Percentiles rank a stretch among this genome's conserved stretches.
Evolutionary conservation across 2,329 filamentous ascomycete genomes (phyloP).

Genomic region (Chalaropsis thielavioides): DNA sequence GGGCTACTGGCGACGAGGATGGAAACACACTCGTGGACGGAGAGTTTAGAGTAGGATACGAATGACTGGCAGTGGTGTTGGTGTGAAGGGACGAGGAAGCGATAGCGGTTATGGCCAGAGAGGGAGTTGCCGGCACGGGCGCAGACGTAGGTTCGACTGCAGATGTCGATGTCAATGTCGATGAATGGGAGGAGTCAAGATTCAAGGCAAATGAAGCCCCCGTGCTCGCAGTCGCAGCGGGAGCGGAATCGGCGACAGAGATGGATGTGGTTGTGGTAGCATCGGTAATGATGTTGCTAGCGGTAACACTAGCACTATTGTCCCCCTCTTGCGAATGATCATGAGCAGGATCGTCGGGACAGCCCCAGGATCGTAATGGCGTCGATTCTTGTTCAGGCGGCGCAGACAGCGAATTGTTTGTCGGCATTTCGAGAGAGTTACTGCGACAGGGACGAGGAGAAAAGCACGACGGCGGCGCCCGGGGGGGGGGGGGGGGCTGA

Average conservation of each 20-base stretch:
- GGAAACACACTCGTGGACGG: neutral
- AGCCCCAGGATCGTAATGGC: neutral
- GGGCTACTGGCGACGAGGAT: neutral
- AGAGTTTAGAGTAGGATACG: too few species aligned
- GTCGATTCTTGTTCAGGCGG: neutral
- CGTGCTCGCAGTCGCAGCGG: neutral
- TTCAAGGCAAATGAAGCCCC: neutral
- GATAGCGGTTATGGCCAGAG: neutral
- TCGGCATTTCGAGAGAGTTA: conserved; percentile 2
- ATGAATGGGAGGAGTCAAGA: neutral
- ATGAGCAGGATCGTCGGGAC: conserved; percentile 9
- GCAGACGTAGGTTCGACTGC: neutral
- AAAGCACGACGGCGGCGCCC: too few species aligned
- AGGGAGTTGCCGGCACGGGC: neutral
- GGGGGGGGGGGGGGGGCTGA: neutral
- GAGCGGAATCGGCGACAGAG: neutral
- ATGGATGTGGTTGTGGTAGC: neutral
- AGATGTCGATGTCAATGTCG: neutral
- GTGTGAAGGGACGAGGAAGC: too few species aligned
- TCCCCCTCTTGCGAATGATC: neutral
- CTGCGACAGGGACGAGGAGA: neutral
- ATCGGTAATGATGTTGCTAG: too few species aligned
- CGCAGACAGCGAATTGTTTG: conserved; percentile 7
- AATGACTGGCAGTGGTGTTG: too few species aligned
- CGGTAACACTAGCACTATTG: neutral